Base-by-base conservation (phyloP, 257 asterid genomes). In the Pogostemon cablin region DNA sequence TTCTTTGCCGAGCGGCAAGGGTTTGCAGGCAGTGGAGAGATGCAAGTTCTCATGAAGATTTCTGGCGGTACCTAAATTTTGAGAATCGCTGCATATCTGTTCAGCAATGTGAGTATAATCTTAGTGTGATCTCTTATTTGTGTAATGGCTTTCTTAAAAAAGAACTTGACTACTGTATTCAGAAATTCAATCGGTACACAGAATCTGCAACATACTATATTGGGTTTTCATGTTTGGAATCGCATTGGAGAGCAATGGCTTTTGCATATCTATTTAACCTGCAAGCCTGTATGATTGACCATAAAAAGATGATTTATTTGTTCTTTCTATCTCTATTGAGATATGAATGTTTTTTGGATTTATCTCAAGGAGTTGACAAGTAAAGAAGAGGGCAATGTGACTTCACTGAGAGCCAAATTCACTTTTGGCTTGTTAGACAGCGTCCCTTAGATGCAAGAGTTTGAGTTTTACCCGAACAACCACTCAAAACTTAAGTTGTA, bases 11-110 rank as follows among this genome's bases (percentile, higher is more conserved):
- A 79, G 96, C 96, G 15, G 90, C 98, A 72, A 80, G 83, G 73
- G 98, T 91, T 74, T 95, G 98, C 81, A 80, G 81, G 82, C 99
- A 91, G 85, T 95, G 99, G 99, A 87, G 97, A 78, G 90, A 85
- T 63, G 93, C 97, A 56, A 89, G 96, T 81, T 85, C 97, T 66
- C 99, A 95, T 77, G 99, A 95, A 83, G 98, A 95, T 77, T 95
- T 95, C 80, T 91, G 98, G 98, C 91, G 95, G 60, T 82, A 76
- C 84, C 79, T 91, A 79, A 88, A 95, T 84, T 95, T 95, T 81
- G 95, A 90, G 87, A 86, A 85, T 75, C 88, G 83, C 70, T 72
- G 32, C 68, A 85, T 95, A 77, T 81, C 97, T 52, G 70, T 72
- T 35, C 86, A 67, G 43, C 98, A 90, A 72, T 89, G 99, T 95